Conservation (phyloP, 2,329 filamentous ascomycete species). For the Pseudocercospora musae region DNA sequence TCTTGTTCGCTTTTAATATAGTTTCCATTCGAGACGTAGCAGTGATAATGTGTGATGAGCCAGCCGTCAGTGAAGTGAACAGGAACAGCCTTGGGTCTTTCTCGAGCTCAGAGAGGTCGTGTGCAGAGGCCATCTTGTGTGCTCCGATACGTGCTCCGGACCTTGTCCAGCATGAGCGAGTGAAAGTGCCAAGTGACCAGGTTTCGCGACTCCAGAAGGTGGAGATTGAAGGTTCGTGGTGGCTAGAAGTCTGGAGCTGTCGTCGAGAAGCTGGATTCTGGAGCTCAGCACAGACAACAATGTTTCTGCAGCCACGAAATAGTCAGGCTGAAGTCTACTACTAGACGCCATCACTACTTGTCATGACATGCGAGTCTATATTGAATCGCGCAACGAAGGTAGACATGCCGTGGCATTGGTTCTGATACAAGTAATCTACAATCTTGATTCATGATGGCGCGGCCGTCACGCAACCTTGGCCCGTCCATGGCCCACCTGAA, state of each 20-base stretch:
- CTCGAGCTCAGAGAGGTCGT: constrained; percentile 45
- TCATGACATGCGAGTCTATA: not conserved
- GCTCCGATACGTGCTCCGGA: not conserved
- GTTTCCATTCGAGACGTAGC: constrained; percentile 94
- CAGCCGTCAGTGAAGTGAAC: constrained; percentile 92
- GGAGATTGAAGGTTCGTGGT: not conserved
- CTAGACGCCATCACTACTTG: not conserved
- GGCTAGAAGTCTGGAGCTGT: not conserved
- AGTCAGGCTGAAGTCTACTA: not conserved
- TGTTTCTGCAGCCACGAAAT: not conserved
- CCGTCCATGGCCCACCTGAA: not conserved
- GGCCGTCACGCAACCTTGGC: not conserved
- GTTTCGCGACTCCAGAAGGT: not conserved
- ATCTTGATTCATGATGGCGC: not conserved
- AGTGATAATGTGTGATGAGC: constrained; percentile 93
- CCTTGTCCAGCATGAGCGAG: not conserved
- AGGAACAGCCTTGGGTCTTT: constrained; percentile 68
- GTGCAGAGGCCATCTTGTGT: constrained; percentile 18
- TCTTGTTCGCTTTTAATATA: constrained; percentile 89
- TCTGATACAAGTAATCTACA: not conserved
- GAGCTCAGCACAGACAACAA: not conserved
- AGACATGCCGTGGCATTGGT: not conserved
- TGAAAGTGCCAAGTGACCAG: not conserved
- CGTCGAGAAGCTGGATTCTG: not conserved
- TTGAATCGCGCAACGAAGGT: not conserved